Conservation (phyloP, 345 rosid species). For the Rubroshorea leprosula region DNA sequence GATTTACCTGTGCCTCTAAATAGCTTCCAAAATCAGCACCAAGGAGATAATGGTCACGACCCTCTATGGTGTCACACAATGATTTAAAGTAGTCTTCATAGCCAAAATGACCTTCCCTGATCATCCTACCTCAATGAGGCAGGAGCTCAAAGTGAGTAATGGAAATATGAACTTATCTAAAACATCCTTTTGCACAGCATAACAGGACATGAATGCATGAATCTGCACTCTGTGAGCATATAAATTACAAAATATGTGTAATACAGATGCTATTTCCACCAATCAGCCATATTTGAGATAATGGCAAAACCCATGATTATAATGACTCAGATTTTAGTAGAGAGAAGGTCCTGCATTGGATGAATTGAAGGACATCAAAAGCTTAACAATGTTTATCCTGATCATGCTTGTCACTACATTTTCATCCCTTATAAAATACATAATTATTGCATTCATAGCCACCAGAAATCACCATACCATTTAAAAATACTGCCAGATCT, state of each 20-base stretch:
- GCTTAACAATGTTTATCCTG: too few species aligned
- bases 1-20: constrained; percentile 36
- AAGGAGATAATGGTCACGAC: constrained; percentile 31
- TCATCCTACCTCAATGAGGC: constrained; percentile 22
- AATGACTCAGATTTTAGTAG: too few species aligned
- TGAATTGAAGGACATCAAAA: neutral
- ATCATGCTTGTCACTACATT: too few species aligned
- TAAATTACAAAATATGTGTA: neutral
- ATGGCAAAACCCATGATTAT: too few species aligned
- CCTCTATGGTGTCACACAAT: constrained; percentile 34
- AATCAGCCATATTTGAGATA: neutral
- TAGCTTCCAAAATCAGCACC: constrained; percentile 38
- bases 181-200: neutral
- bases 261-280: neutral
- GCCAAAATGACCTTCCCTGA: constrained; percentile 39
- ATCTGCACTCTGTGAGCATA: too few species aligned
- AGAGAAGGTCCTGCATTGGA: neutral
- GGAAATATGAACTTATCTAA: neutral
- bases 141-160: neutral
- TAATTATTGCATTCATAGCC: neutral
- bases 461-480: too few species aligned
- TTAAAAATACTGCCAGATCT: too few species aligned
- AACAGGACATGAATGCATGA: neutral
- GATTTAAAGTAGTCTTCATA: constrained; percentile 33
- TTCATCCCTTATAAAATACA: too few species aligned